Evolutionary conservation across 495 filamentous ascomycete species (phyloP).

Genomic region (Penicillium cinerascens): DNA sequence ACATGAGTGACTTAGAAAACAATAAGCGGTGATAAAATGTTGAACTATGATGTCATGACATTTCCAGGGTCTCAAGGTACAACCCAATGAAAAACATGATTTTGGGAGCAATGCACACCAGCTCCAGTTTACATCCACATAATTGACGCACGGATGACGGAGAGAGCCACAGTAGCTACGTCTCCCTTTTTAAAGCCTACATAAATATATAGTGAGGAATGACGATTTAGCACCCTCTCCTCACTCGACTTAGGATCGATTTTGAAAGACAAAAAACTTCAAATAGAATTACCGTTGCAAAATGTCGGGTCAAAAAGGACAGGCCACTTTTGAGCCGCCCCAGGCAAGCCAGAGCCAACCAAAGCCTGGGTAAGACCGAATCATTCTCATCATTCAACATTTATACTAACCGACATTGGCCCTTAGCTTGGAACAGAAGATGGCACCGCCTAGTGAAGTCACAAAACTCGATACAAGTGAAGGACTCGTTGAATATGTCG

Average conservation of each 20-base stretch:
- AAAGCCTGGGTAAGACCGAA: conserved; percentile 14
- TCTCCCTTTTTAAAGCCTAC: background rate
- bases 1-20: background rate
- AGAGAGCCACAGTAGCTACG: background rate
- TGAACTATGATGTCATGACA: background rate
- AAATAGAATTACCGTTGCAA: background rate
- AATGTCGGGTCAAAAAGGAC: conserved; percentile 23
- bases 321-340: conserved; percentile 23
- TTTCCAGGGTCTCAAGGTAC: background rate
- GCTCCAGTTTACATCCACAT: background rate
- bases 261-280: background rate
- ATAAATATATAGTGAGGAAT: background rate
- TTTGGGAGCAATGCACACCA: background rate
- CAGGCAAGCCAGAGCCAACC: conserved; percentile 20
- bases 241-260: too few relatives aligned
- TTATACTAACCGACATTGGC: background rate
- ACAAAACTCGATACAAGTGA: conserved; percentile 25
- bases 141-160: background rate
- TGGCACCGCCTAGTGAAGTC: conserved; percentile 20
- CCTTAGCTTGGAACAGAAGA: conserved; percentile 21
- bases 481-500: conserved; percentile 39
- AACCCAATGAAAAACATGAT: background rate
- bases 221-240: too few relatives aligned
- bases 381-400: background rate
- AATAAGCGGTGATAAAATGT: background rate